phyloP scores from a whole-genome alignment of 768 basidiomycete genomes.

The Naganishia onofrii region DNA sequence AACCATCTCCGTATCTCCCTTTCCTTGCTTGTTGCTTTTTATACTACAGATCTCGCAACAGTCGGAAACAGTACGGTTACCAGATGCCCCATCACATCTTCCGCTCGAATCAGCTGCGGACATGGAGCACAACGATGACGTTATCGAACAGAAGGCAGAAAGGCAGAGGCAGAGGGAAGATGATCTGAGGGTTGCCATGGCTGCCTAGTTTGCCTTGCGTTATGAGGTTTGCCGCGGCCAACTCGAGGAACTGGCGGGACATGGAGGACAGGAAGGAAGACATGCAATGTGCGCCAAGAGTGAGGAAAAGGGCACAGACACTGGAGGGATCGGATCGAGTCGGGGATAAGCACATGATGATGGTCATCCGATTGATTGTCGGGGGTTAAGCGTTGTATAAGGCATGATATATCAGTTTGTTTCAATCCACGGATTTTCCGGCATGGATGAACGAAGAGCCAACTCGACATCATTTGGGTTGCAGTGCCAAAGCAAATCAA shows the following conservation, averaged over 20 bases:
- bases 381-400: neutral
- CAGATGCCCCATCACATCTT: conserved; percentile 9
- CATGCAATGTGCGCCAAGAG: neutral
- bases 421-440: too few species aligned
- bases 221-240: too few species aligned
- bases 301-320: neutral
- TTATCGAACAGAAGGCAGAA: neutral
- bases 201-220: neutral
- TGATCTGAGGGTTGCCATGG: conserved; percentile 25
- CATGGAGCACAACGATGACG: conserved; percentile 10
- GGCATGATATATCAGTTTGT: neutral
- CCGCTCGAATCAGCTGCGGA: neutral
- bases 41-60: neutral
- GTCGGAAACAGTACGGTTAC: conserved; percentile 9
- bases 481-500: too few species aligned
- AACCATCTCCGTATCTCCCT: neutral
- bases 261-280: too few species aligned
- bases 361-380: too few species aligned
- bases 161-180: conserved; percentile 23
- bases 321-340: neutral
- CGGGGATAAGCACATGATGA: too few species aligned
- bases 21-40: too few species aligned
- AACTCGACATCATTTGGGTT: too few species aligned
- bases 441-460: too few species aligned
- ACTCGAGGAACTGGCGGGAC: too few species aligned